Base-by-base conservation (phyloP, 2,329 filamentous ascomycete species). In the Cadophora sp. region DNA sequence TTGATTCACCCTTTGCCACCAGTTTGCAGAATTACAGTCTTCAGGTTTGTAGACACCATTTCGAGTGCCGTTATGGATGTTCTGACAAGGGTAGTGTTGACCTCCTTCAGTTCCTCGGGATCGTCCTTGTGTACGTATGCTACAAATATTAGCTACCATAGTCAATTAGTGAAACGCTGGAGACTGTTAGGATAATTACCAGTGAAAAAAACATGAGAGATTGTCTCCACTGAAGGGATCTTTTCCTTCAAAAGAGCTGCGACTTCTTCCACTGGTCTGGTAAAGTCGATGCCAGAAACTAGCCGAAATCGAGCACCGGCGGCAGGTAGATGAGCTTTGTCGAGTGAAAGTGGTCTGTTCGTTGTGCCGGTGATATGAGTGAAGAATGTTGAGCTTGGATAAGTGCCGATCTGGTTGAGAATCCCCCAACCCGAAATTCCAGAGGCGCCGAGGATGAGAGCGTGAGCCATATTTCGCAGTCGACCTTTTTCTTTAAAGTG, bases 1-100 rank as follows among this genome's bases (percentile, higher is more conserved):
- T 53, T 53, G 27, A 14, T 20, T 53, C 48, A 27, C 48, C 48
- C 48, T 53, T 53, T 53, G 6, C 48, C 48, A 8, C 48, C 27
- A 53, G 48, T 53, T 9, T 53, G 48, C 13, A 30, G 48, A 3
- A 53, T 30, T 3, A 53, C 48, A 24, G 14, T 14, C n/a, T 53
- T 16, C 48, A 53, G 48, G 14, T 53, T 24, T 24, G 6, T 53
- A 8, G 48, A 53, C 14, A 53, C 48, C 14, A 22, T 8, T 14
- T 53, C 48, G 18, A 53, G 18, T 4, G 14, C 18, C 48, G 2
- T 7, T 9, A 53, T 53, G 3, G 48, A 16, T 22, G 27, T 30
- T 14, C 8, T 14, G 14, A 50, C 47, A 24, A 50, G 47, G 4
- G 20, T 50, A 6, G 47, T 27, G 47, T 50, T 50, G 11, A 50